These are phyloP conservation scores for Tremella yokohamensis DNA, from an alignment of 768 basidiomycete species.

Conservation along the genomic window DNA sequence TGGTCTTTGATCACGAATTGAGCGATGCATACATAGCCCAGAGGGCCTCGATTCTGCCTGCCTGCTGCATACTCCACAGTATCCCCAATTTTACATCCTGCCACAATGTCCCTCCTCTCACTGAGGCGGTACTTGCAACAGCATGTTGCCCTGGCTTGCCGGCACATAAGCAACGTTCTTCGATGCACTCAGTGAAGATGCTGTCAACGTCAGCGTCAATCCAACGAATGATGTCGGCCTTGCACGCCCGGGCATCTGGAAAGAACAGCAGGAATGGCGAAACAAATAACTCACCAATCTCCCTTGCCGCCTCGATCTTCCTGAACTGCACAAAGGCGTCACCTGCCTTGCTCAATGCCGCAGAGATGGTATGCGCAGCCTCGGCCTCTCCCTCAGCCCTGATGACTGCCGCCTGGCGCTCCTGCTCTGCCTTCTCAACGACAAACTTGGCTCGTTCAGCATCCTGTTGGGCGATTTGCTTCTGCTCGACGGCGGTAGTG, in stretches of 20 bases:
- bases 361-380: slow-evolving; percentile 88
- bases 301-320: slow-evolving; percentile 96
- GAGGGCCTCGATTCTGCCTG: no score
- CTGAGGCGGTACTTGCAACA: slow-evolving; percentile 44
- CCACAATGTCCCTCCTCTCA: neutral
- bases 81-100: no score
- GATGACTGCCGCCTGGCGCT: slow-evolving; percentile 95
- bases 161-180: slow-evolving; percentile 50
- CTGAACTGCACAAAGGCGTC: slow-evolving; percentile 92
- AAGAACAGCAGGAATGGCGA: no score
- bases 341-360: slow-evolving; percentile 85
- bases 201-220: slow-evolving; percentile 17
- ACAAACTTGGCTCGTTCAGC: slow-evolving; percentile 99
- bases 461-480: slow-evolving; percentile 99
- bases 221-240: neutral
- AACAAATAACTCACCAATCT: slow-evolving; percentile 60
- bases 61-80: no score
- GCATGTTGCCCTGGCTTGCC: slow-evolving; percentile 36
- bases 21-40: no score
- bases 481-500: slow-evolving; percentile 85
- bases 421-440: slow-evolving; percentile 99
- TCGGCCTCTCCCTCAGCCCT: slow-evolving; percentile 98
- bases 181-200: slow-evolving; percentile 39
- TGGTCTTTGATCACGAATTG: no score
- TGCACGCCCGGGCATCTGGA: no score